These are phyloP conservation scores for Aspergillus quadrilineatus DNA, from an alignment of 2,329 filamentous ascomycete species.

Conservation along the genomic window DNA sequence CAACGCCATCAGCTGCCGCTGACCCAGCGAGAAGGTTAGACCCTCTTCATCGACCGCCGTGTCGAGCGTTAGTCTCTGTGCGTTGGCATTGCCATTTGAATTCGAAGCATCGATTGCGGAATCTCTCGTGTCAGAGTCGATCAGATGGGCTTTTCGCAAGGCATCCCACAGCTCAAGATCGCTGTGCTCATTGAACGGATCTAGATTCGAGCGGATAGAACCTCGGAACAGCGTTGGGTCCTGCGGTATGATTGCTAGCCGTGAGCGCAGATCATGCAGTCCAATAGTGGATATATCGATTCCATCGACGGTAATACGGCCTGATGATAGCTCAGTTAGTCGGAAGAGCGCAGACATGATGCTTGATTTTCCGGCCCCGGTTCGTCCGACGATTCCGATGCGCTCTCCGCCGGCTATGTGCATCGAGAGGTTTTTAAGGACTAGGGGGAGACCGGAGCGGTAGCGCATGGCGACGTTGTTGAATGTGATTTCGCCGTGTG, in stretches of 20 bases:
- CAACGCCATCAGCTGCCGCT: slow-evolving; percentile 92
- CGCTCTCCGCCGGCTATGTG: slow-evolving; percentile 46
- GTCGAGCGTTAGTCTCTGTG: slow-evolving; percentile 57
- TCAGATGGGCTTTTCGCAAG: slow-evolving; percentile 46
- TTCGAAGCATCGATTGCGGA: not conserved
- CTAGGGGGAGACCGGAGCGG: slow-evolving; percentile 67
- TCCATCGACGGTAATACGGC: slow-evolving; percentile 45
- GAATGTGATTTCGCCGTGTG: slow-evolving; percentile 78
- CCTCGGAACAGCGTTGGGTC: slow-evolving; percentile 48
- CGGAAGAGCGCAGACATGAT: slow-evolving; percentile 49
- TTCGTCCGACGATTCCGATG: slow-evolving; percentile 50
- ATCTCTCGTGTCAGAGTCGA: slow-evolving; percentile 46
- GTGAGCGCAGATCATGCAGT: slow-evolving; percentile 43
- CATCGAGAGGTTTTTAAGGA: slow-evolving; percentile 64
- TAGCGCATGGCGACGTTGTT: slow-evolving; percentile 77
- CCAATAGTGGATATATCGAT: slow-evolving; percentile 44
- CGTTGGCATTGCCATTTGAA: not conserved
- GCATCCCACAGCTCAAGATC: slow-evolving; percentile 50
- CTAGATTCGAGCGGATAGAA: slow-evolving; percentile 46
- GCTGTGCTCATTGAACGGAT: slow-evolving; percentile 47
- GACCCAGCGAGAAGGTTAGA: slow-evolving; percentile 90
- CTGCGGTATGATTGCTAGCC: slow-evolving; percentile 48
- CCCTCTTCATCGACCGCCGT: slow-evolving; percentile 88
- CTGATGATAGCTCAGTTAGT: slow-evolving; percentile 41
- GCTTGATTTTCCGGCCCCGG: slow-evolving; percentile 48